phyloP scores from a whole-genome alignment of 352 stramenopile genomes.

The Phytopythium mirpurense region DNA sequence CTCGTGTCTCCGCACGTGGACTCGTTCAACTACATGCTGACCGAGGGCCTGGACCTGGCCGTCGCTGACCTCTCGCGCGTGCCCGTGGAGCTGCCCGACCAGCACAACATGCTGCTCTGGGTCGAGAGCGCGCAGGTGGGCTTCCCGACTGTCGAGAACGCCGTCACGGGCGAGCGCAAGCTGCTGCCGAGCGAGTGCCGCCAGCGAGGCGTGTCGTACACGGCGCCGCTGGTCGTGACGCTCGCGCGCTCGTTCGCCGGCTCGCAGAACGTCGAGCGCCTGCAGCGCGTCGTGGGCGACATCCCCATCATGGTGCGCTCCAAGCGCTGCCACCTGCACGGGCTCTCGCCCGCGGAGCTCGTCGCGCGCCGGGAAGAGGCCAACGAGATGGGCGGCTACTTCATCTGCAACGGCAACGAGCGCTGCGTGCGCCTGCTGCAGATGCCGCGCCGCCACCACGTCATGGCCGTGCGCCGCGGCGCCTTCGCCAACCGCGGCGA shows the following conservation, averaged over 20 bases:
- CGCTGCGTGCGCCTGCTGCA: conserved; percentile 97
- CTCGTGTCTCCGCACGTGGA: conserved; percentile 97
- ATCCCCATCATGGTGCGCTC: conserved; percentile 98
- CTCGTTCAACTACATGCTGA: conserved; percentile 98
- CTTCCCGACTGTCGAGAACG: conserved; percentile 80
- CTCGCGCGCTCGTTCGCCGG: conserved; percentile 79
- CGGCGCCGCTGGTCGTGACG: conserved; percentile 91
- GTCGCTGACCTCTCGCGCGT: conserved; percentile 90
- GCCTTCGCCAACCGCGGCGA: conserved; percentile 97
- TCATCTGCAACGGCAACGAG: conserved; percentile 99
- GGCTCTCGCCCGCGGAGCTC: conserved; percentile 82
- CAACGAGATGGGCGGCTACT: conserved; percentile 99
- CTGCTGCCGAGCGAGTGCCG: conserved; percentile 94
- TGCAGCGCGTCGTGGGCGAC: conserved; percentile 89
- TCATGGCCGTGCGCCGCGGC: conserved; percentile 94
- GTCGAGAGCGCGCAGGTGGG: conserved; percentile 95
- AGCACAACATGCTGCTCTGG: conserved; percentile 78
- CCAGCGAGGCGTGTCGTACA: conserved; percentile 96
- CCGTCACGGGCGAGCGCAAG: conserved; percentile 82
- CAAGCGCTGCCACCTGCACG: conserved; percentile 93
- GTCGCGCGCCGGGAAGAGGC: conserved; percentile 90
- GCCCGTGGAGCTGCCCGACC: conserved; percentile 88
- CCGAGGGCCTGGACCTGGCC: conserved; percentile 90
- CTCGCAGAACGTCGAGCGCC: conserved; percentile 79
- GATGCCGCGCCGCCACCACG: conserved; percentile 86